Conservation (phyloP, 1,284 basidiomycete species). For the Megacollybia platyphylla region DNA sequence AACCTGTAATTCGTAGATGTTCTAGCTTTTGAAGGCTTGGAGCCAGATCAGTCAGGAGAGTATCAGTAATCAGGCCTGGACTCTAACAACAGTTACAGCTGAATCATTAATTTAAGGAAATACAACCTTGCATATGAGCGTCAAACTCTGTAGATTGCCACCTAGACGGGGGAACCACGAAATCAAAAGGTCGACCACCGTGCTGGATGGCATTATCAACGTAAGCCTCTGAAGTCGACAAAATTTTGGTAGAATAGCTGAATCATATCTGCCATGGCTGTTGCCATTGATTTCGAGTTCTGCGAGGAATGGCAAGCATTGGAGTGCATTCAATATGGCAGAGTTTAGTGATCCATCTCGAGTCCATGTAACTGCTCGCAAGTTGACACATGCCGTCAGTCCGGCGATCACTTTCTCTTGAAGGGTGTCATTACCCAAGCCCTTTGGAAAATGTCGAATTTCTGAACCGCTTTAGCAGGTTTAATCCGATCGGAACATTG, state of each 20-base stretch:
- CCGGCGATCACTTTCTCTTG: constrained; percentile 27
- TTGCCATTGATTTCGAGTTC: constrained; percentile 63
- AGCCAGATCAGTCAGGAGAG: constrained; percentile 32
- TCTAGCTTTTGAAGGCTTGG: constrained; percentile 34
- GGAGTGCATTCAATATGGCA: constrained; percentile 37
- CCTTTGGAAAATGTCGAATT: constrained; percentile 55
- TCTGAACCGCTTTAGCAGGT: constrained; percentile 23
- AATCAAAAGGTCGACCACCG: constrained; percentile 34
- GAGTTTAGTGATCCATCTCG: constrained; percentile 57
- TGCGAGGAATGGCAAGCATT: constrained; percentile 23
- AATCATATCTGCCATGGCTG: constrained; percentile 39
- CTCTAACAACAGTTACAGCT: constrained; percentile 19
- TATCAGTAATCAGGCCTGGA: constrained; percentile 44
- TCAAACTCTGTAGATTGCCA: constrained; percentile 35
- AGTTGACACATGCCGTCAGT: constrained; percentile 45
- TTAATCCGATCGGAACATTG: neutral
- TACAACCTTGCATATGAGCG: constrained; percentile 54
- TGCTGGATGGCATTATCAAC: constrained; percentile 57
- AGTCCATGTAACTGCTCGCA: constrained; percentile 59
- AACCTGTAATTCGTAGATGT: constrained; percentile 48
- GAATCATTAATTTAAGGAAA: neutral
- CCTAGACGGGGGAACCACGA: constrained; percentile 36
- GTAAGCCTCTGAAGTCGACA: constrained; percentile 34
- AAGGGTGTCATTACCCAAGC: neutral
- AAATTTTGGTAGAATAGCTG: constrained; percentile 34